These are phyloP conservation scores for Posidonia australis DNA, from an alignment of 106 monocot genomes.

Conservation along the genomic window DNA sequence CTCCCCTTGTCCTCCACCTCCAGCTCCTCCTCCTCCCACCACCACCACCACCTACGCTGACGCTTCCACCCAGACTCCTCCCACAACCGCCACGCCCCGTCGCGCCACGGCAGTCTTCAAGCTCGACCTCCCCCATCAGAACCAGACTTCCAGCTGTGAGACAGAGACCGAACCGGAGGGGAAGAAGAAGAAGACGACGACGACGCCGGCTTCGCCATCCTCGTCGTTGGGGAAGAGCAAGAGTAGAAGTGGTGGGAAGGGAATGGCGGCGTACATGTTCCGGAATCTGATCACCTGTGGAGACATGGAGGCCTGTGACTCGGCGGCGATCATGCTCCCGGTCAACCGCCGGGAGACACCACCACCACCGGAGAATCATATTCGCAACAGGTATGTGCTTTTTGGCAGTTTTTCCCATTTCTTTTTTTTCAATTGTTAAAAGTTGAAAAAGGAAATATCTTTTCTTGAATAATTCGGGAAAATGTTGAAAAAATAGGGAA, in stretches of 20 bases:
- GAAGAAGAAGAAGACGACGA: not conserved
- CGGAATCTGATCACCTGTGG: conserved; percentile 32
- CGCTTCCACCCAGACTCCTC: not conserved
- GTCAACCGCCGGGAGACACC: not conserved
- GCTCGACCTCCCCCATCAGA: not conserved
- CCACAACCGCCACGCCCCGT: not conserved
- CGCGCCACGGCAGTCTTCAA: not conserved
- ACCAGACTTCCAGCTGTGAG: not conserved
- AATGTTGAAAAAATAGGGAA: not conserved
- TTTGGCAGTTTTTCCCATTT: too few relatives aligned
- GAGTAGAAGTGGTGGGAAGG: not conserved
- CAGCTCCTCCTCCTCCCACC: not conserved
- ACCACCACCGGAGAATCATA: not conserved
- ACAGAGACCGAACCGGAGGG: not conserved
- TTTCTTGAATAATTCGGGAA: not conserved
- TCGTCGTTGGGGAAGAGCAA: not conserved
- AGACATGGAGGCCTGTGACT: conserved; percentile 12
- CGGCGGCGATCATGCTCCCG: conserved; percentile 5
- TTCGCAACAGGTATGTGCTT: not conserved
- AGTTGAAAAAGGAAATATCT: not conserved
- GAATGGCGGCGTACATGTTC: conserved; percentile 5
- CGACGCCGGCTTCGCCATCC: not conserved
- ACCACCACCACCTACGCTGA: not conserved
- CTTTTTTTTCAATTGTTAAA: not conserved
- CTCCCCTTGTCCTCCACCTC: not conserved